Percentiles rank a stretch among this genome's conserved stretches.
phyloP scores from a whole-genome alignment of 1,284 basidiomycete species.

The Rhodotorula sp. region DNA sequence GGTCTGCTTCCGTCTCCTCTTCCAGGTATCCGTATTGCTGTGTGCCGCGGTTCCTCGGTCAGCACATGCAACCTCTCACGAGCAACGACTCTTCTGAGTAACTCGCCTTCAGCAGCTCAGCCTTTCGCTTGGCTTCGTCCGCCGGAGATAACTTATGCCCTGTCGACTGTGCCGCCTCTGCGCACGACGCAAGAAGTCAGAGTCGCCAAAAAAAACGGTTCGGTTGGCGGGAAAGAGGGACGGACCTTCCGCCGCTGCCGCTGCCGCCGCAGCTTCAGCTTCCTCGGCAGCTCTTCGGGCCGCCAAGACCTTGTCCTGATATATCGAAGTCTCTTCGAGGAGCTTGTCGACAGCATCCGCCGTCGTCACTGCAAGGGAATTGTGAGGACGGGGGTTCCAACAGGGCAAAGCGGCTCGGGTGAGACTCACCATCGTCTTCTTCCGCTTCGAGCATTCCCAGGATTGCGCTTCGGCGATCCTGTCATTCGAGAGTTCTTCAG shows the following conservation, averaged over 20 bases:
- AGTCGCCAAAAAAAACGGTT: neutral
- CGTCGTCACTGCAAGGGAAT: slow-evolving; percentile 9
- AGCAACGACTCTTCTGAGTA: neutral
- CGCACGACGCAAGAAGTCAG: neutral
- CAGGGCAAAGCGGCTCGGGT: neutral
- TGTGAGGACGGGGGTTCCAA: neutral
- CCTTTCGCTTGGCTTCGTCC: slow-evolving; percentile 30
- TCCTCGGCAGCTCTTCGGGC: slow-evolving; percentile 19
- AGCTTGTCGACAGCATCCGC: slow-evolving; percentile 18
- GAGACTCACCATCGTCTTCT: slow-evolving; percentile 31
- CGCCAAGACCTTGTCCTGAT: slow-evolving; percentile 9
- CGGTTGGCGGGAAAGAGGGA: fast-evolving
- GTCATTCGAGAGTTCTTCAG: neutral
- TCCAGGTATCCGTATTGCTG: slow-evolving; percentile 36
- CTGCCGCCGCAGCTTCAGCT: slow-evolving; percentile 11
- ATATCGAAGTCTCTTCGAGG: slow-evolving; percentile 16
- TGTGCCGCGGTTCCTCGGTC: too few relatives aligned
- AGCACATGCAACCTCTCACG: neutral
- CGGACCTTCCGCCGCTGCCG: slow-evolving; percentile 14
- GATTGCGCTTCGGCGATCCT: slow-evolving; percentile 40
- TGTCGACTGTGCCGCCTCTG: neutral
- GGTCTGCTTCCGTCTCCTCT: slow-evolving; percentile 27
- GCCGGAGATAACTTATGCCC: slow-evolving; percentile 28
- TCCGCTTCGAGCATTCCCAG: slow-evolving; percentile 36
- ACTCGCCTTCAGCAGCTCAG: slow-evolving; percentile 26